Evolutionary conservation across 2,329 filamentous ascomycete genomes (phyloP).

Genomic region (Pseudocercospora cruenta): DNA sequence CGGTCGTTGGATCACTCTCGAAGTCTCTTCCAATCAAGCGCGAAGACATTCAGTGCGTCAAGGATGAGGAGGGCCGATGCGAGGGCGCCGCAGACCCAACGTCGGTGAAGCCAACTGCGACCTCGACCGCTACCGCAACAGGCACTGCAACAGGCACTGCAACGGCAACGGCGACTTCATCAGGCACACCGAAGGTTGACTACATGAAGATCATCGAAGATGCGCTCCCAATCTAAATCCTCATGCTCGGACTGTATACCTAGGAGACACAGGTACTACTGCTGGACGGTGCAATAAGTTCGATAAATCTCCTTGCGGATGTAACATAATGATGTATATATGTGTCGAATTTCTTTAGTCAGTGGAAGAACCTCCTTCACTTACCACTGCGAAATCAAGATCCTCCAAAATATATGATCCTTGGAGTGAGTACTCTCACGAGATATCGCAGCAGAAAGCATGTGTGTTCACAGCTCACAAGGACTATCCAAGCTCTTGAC

Average conservation of each 20-base stretch:
- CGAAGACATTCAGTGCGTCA: constrained; percentile 1
- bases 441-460: too few relatives aligned
- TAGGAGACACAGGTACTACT: neutral
- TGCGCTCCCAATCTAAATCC: neutral
- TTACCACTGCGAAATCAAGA: neutral
- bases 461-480: too few relatives aligned
- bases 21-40: neutral
- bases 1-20: neutral
- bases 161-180: neutral
- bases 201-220: constrained; percentile 6
- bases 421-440: too few relatives aligned
- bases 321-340: neutral
- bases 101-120: neutral
- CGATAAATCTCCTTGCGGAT: neutral
- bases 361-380: neutral
- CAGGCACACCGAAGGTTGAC: neutral
- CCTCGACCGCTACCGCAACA: neutral
- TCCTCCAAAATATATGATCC: neutral
- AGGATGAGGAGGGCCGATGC: neutral
- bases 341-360: neutral
- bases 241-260: neutral
- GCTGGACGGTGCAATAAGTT: neutral
- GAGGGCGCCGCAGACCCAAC: neutral
- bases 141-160: neutral
- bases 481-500: too few relatives aligned